Base-by-base conservation (phyloP, 2,329 filamentous ascomycete species). In the Pestalotiopsis sp. region DNA sequence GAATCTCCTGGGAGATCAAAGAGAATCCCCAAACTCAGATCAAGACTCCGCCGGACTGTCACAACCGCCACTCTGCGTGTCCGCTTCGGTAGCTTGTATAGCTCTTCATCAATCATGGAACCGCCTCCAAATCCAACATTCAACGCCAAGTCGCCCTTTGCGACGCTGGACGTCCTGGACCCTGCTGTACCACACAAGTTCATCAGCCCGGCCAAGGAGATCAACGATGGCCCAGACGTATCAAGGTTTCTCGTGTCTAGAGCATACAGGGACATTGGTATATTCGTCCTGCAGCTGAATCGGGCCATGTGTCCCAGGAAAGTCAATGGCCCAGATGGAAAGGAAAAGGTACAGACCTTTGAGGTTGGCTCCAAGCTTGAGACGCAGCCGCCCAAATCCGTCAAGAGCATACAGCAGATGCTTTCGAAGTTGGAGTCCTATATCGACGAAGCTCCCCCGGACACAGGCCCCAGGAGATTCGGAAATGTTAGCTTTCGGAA, bases 201-300 rank as follows among this genome's bases (percentile, higher is more conserved):
- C 80, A 77, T 84, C 66, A 82, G 83, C 57, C 96, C 96, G 0
- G 78, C 79, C 68, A 99, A 98, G 80, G 86, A 86, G 76, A 99
- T 99, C 82, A 87, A 97, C 81, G 93, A 96, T 75, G 91, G 91
- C 68, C 84, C 91, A 69, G 94, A 98, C 84, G 92, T 99, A 67
- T 80, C 88, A 23, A 88, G 87, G 71, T 99, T 98, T 80, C 88
- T 97, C 66, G 87, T 86, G 9, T 94, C 93, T 63, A 89, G 88
- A 73, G 96, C 94, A 59, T 98, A 98, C 81, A 87, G 90, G 69
- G 94, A 98, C 77, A 93, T 99, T 66, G 92, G 93, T 80, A 87
- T 89, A 61, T 98, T 97, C 79, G 84, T 98, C 61, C 86, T 97
- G 72, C 96, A 98, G 81, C 90, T 99, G 63, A 98, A 97, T 79